phyloP scores from a whole-genome alignment of 1,284 basidiomycete species.

The Ganoderma multipileum region DNA sequence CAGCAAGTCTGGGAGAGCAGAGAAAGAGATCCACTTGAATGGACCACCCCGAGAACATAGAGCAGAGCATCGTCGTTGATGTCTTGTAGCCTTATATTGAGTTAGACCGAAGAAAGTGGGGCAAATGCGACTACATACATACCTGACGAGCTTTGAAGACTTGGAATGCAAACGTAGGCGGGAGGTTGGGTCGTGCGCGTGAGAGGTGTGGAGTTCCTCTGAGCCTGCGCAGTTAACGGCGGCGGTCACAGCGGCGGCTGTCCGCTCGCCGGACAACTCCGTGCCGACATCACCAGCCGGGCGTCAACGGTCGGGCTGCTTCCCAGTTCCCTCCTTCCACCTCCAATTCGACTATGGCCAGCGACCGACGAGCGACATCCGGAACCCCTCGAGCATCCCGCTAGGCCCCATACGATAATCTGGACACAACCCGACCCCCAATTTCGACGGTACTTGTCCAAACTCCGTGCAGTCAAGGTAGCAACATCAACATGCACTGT shows the following conservation, averaged over 20 bases:
- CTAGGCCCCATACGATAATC: neutral
- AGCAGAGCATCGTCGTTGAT: neutral
- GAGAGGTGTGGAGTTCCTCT: too few species aligned
- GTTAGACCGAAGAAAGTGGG: neutral
- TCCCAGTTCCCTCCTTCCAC: conserved; percentile 1
- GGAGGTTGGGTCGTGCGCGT: too few species aligned
- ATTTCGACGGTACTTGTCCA: neutral
- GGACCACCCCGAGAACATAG: neutral
- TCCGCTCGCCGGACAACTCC: too few species aligned
- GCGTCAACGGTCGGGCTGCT: too few species aligned
- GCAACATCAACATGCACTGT: neutral
- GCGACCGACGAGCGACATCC: conserved; percentile 26
- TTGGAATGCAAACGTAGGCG: neutral
- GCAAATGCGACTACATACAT: neutral
- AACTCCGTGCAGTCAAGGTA: too few species aligned
- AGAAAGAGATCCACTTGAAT: neutral
- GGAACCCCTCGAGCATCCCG: conserved; percentile 11
- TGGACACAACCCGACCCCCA: too few species aligned
- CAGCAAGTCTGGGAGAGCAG: neutral
- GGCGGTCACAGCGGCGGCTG: too few species aligned
- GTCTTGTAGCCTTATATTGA: conserved; percentile 21
- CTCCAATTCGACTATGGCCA: neutral
- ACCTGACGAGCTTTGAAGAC: neutral
- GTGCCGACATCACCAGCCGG: too few species aligned
- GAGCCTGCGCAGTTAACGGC: too few species aligned